Conservation (phyloP, 139 green algal species). For the Tetratostichococcus sp. region DNA sequence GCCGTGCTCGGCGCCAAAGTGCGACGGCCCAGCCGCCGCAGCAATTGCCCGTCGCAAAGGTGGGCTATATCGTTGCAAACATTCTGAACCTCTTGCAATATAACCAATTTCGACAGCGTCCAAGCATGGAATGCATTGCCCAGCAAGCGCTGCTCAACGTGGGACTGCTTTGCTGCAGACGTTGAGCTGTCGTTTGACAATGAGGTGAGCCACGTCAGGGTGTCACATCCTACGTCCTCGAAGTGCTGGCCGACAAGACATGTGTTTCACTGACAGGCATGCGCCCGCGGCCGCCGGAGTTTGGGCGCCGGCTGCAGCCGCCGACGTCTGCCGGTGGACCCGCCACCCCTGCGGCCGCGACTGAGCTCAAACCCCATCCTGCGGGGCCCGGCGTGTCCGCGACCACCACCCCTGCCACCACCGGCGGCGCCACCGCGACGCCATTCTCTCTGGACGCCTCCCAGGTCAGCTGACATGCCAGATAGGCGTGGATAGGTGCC, state of each 20-base stretch:
- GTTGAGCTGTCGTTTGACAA: too few relatives aligned
- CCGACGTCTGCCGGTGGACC: too few relatives aligned
- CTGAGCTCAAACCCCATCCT: neutral
- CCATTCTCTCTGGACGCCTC: neutral
- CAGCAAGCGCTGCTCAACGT: too few relatives aligned
- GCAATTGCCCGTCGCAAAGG: neutral
- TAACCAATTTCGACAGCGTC: too few relatives aligned
- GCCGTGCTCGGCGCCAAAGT: neutral
- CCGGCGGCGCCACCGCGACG: neutral
- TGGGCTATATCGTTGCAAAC: too few relatives aligned
- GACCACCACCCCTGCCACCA: neutral
- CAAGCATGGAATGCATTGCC: too few relatives aligned
- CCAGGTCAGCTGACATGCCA: neutral
- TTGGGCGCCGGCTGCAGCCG: neutral
- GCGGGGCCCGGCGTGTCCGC: neutral
- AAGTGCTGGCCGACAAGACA: too few relatives aligned
- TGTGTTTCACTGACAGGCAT: neutral
- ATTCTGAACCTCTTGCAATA: too few relatives aligned
- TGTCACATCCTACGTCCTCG: too few relatives aligned
- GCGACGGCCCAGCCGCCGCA: neutral
- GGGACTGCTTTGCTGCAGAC: too few relatives aligned
- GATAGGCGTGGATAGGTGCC: too few relatives aligned
- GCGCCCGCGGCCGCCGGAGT: neutral
- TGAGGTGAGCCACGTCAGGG: too few relatives aligned
- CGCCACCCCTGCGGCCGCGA: neutral